Evolutionary conservation across 2,329 filamentous ascomycete genomes (phyloP), one percentile per base, ranked within the genome.

Genomic region (Thielaviopsis ethacetica): DNA sequence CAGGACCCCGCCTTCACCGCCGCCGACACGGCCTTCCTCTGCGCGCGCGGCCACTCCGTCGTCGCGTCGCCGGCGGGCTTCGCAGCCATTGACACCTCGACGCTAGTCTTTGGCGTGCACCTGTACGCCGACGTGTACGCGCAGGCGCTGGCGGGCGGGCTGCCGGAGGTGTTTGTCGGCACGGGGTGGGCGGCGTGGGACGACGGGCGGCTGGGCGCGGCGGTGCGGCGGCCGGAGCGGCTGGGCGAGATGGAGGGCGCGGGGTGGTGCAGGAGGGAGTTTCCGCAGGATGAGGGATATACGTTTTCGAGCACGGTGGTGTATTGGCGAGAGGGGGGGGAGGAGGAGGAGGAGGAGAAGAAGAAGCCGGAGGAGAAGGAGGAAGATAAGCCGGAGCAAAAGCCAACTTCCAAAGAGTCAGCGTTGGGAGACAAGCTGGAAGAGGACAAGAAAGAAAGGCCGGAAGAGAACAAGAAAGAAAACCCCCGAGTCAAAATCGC

Each of bases 61-160:
- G 71, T 79, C 3, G 70, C 76, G 0, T 71, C 77, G 1, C 84
- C 84, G 0, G 65, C 59, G 0, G 83, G 75, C 0, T 83, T 80
- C 63, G 67, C 73, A 0, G 63, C 73, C 5, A 71, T 86, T 10
- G 71, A 75, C 17, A 54, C 65, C 0, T 64, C 69, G 0, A 76
- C 79, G 0, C 66, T 88, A 1, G 71, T 85, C 1, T 87, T 79
- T 63, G 83, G 80, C 1, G 74, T 86, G 0, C 83, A 86, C 56
- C 73, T 83, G 60, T 81, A 82, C 59, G 72, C 70, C 22, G 72
- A 69, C 44, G 73, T 78, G 49, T 86, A 81, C 55, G 70, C 76
- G 22, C 66, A 72, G 5, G 73, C 81, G 0, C 68, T 87, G 1
- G 64, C 70, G 1, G 65, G 68, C 0, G 63, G 68, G 0, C 63